Base-by-base conservation (phyloP, 768 basidiomycete species). In the Leucocoprinus birnbaumii region DNA sequence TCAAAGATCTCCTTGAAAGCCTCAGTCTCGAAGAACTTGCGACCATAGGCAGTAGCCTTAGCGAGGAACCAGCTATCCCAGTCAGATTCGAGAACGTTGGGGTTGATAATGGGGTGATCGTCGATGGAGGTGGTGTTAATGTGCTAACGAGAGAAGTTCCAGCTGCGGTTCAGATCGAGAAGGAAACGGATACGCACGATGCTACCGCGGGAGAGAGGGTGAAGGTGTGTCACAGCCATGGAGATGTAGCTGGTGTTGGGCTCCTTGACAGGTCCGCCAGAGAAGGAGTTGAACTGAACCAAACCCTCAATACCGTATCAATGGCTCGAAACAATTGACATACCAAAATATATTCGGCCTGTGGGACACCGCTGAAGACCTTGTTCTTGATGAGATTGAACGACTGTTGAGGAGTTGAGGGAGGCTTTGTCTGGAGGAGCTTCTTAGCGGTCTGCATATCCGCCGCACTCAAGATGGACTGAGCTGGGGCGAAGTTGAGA, bases 41-140 rank as follows among this genome's bases (percentile, higher is more conserved):
- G 66, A 27, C 60, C 69, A 49, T 67, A 71, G 11, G 65, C 66
- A 34, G 67, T 65, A 9, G 65, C 68, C 42, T 70, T 71, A 1
- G 66, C 61, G 16, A 69, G 55, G 49, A 70, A 62, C 66, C 67
- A 71, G 9, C 31, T 56, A 52, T 71, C 69, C 69, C 69, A 71
- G 11, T 68, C 68, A 6, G 69, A 59, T 53, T 63, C 66, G 34
- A 71, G 58, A 16, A 67, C 51, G n/a, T 78, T 69, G 3, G 87
- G 87, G 65, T 90, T 82, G 63, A 90, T 84, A 45, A 77, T 64
- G 3, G 85, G 85, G 27, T 71, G 62, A 55, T 81, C 79, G 68
- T 89, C 89, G 1, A 83, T 71, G 53, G 80, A 77, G 13, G 76
- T 71, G 2, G 80, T 80, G 62, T 76, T 84, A 70, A 89, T 83